Percentiles rank a stretch among this genome's conserved stretches.
These are phyloP conservation scores for Cokeromyces recurvatus DNA, from an alignment of 371 early-diverging fungal genomes.

Conservation along the genomic window DNA sequence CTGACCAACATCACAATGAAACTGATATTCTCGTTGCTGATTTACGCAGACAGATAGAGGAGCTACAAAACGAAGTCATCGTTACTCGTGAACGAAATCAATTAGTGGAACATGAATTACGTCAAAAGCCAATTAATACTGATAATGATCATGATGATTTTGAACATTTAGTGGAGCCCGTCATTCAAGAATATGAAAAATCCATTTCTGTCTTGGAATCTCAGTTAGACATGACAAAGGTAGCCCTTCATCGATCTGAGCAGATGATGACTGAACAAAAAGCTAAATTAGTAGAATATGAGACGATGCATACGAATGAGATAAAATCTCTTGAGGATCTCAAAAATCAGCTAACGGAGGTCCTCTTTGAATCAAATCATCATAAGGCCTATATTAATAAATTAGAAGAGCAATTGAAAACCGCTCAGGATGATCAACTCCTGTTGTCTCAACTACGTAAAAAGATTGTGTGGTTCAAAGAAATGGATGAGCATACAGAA, in stretches of 20 bases:
- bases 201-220: slow-evolving; percentile 53
- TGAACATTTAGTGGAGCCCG: slow-evolving; percentile 60
- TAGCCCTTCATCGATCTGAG: slow-evolving; percentile 47
- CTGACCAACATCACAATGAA: neutral
- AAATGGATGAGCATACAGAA: slow-evolving; percentile 42
- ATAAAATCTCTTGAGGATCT: slow-evolving; percentile 17
- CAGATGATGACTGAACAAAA: slow-evolving; percentile 46
- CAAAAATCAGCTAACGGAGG: slow-evolving; percentile 15
- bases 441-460: slow-evolving; percentile 27
- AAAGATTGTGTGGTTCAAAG: slow-evolving; percentile 35
- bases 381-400: slow-evolving; percentile 16
- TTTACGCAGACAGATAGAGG: slow-evolving; percentile 19
- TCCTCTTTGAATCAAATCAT: slow-evolving; percentile 22
- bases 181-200: slow-evolving; percentile 66
- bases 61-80: slow-evolving; percentile 22
- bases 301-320: slow-evolving; percentile 19
- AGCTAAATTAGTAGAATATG: slow-evolving; percentile 28
- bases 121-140: neutral
- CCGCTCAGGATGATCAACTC: slow-evolving; percentile 21
- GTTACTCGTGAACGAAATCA: slow-evolving; percentile 23
- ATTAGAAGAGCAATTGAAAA: slow-evolving; percentile 7
- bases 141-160: slow-evolving; percentile 26
- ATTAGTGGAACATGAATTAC: slow-evolving; percentile 13
- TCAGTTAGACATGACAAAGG: slow-evolving; percentile 51
- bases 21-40: slow-evolving; percentile 19